Percentiles rank a stretch among this genome's conserved stretches.
Conservation (phyloP, 2,329 filamentous ascomycete genomes). For the Hymenoscyphus fructigenus region DNA sequence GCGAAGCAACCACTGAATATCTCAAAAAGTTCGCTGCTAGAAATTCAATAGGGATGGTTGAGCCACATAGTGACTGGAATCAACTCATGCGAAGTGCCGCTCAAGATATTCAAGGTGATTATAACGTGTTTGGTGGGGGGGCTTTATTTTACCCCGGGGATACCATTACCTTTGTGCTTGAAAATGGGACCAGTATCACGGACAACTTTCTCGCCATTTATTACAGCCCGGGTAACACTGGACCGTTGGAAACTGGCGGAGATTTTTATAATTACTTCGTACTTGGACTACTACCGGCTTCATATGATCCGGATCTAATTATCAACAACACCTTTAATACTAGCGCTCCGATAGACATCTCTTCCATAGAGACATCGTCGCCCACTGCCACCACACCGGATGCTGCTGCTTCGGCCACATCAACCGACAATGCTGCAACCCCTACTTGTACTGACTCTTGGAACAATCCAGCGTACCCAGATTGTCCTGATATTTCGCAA, state of each 20-base stretch:
- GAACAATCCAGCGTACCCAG: slow-evolving; percentile 23
- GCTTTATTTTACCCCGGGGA: slow-evolving; percentile 41
- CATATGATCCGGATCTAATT: slow-evolving; percentile 1
- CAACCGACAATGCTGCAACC: neutral
- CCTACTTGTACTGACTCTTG: slow-evolving; percentile 8
- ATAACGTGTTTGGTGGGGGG: slow-evolving; percentile 35
- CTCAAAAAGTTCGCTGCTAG: slow-evolving; percentile 44
- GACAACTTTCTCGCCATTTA: slow-evolving; percentile 37
- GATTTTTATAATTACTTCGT: slow-evolving; percentile 34
- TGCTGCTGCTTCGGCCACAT: neutral
- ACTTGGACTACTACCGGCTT: slow-evolving; percentile 25
- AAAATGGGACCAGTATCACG: slow-evolving; percentile 39
- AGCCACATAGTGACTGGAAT: slow-evolving; percentile 42
- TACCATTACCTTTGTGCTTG: slow-evolving; percentile 37
- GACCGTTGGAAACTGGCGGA: slow-evolving; percentile 28
- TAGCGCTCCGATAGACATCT: neutral
- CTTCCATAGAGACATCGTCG: slow-evolving; percentile 1
- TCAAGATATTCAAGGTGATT: slow-evolving; percentile 36
- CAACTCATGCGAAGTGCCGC: slow-evolving; percentile 27
- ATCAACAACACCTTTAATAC: neutral
- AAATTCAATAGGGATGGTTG: slow-evolving; percentile 36
- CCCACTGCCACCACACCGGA: neutral
- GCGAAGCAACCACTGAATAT: slow-evolving; percentile 47
- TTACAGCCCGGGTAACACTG: slow-evolving; percentile 29
- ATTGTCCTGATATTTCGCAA: slow-evolving; percentile 22